Conservation (phyloP, 106 monocot genomes). For the Posidonia australis region DNA sequence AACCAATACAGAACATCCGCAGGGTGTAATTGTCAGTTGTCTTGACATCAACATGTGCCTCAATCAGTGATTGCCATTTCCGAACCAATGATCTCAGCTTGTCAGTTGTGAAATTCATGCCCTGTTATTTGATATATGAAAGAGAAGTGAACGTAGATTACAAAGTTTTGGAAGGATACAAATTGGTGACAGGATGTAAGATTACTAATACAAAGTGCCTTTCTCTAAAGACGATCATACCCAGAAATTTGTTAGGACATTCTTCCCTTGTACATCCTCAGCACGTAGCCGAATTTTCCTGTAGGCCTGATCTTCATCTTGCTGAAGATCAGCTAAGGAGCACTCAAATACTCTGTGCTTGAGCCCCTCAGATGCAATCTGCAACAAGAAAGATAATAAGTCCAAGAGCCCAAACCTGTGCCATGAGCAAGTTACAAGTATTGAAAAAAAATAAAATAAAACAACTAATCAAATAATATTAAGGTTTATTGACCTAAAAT, state of each 20-base stretch:
- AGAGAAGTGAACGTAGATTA: neutral
- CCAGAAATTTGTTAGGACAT: conserved; percentile 90
- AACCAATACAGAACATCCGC: conserved; percentile 20
- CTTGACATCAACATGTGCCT: conserved; percentile 88
- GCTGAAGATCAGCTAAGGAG: conserved; percentile 72
- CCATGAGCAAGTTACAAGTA: neutral
- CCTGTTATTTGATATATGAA: conserved; percentile 25
- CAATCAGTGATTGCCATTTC: conserved; percentile 83
- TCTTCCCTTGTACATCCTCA: conserved; percentile 83
- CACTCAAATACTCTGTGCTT: conserved; percentile 82
- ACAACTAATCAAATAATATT: neutral
- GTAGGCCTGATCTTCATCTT: conserved; percentile 78
- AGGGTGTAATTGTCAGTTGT: conserved; percentile 27
- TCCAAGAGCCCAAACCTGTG: neutral
- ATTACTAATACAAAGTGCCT: neutral
- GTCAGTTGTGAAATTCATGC: conserved; percentile 79
- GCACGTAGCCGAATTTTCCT: conserved; percentile 78
- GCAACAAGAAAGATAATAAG: neutral
- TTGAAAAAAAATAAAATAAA: neutral
- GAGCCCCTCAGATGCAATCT: conserved; percentile 93
- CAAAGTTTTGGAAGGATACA: too few relatives aligned
- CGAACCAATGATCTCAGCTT: conserved; percentile 75
- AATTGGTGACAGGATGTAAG: neutral
- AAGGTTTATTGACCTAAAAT: too few relatives aligned
- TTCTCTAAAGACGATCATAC: conserved; percentile 22